A percentile compares a stretch with the other conserved stretches of the same genome.
These are phyloP conservation scores for Termitomyces sp. DNA, from an alignment of 768 basidiomycete species.

Conservation along the genomic window DNA sequence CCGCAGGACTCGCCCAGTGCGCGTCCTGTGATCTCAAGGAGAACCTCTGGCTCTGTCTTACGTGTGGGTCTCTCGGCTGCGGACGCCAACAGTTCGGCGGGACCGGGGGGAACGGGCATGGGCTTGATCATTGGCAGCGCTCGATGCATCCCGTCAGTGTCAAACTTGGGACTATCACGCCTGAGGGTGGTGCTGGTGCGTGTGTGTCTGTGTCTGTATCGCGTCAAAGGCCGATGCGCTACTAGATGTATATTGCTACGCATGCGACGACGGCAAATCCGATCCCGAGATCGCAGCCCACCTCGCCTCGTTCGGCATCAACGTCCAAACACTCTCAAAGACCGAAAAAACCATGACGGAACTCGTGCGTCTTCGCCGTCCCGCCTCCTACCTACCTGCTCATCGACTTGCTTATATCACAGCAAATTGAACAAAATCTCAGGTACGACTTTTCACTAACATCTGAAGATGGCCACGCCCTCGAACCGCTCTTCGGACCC, in stretches of 20 bases:
- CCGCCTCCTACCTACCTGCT: background rate
- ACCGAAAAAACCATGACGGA: constrained; percentile 98
- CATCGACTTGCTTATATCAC: background rate
- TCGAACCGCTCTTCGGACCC: constrained; percentile 85
- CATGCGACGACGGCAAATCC: constrained; percentile 76
- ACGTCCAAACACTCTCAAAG: constrained; percentile 74
- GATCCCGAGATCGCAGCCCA: constrained; percentile 75
- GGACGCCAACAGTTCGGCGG: constrained; percentile 85
- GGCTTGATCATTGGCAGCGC: constrained; percentile 66
- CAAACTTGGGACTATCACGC: constrained; percentile 94
- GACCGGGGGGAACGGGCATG: constrained; percentile 84
- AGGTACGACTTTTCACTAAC: constrained; percentile 92
- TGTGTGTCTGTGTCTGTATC: background rate
- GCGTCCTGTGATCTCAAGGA: constrained; percentile 77
- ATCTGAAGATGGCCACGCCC: constrained; percentile 77
- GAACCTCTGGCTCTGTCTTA: constrained; percentile 94
- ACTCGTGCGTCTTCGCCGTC: constrained; percentile 44
- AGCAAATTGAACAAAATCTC: constrained; percentile 97
- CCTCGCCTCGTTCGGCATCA: constrained; percentile 81
- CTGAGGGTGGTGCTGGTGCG: constrained; percentile 86
- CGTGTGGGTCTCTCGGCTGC: constrained; percentile 87
- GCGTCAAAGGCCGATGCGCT: background rate
- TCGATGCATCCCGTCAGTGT: constrained; percentile 80
- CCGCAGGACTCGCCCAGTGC: constrained; percentile 77
- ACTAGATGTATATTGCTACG: constrained; percentile 89